A percentile compares a stretch with the other conserved stretches of the same genome.
Conservation (phyloP, 805 yeast genomes). For the Blastobotrys americana region DNA sequence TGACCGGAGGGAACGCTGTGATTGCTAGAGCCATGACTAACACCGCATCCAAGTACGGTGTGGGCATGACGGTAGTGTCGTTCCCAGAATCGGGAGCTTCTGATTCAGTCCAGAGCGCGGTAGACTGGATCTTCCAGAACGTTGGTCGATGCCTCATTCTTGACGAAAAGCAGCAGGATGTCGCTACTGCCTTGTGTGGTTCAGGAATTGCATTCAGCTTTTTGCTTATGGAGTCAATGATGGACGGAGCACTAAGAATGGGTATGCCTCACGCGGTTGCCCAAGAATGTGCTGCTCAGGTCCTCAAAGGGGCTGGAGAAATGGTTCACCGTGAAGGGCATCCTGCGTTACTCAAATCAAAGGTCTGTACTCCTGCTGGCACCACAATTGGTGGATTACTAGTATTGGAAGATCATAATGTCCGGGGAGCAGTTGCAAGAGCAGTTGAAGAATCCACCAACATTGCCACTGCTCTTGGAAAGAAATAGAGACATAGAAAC, state of each 20-base stretch:
- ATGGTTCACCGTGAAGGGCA: constrained; percentile 83
- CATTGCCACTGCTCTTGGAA: constrained; percentile 42
- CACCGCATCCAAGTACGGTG: constrained; percentile 89
- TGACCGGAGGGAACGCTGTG: constrained; percentile 34
- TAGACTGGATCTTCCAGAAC: constrained; percentile 37
- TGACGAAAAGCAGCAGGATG: constrained; percentile 87
- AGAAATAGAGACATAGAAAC: too few species aligned
- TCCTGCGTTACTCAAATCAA: constrained; percentile 80
- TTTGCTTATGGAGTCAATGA: constrained; percentile 80
- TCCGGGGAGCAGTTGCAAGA: constrained; percentile 77
- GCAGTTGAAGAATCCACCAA: constrained; percentile 91
- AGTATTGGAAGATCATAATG: constrained; percentile 85
- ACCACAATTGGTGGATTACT: constrained; percentile 94
- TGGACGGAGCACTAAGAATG: constrained; percentile 91
- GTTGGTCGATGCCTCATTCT: constrained; percentile 36
- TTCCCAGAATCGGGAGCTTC: constrained; percentile 46
- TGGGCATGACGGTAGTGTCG: constrained; percentile 91
- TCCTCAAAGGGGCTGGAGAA: constrained; percentile 86
- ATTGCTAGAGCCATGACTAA: constrained; percentile 96
- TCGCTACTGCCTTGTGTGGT: constrained; percentile 90
- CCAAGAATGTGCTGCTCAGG: constrained; percentile 82
- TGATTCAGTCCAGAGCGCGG: constrained; percentile 25
- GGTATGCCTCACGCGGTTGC: constrained; percentile 86
- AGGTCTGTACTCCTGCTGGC: constrained; percentile 96
- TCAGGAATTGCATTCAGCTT: constrained; percentile 95